Percentiles rank a stretch among this genome's conserved stretches.
These are phyloP conservation scores for Amylostereum areolatum DNA, from an alignment of 1,284 basidiomycete species.

Conservation along the genomic window DNA sequence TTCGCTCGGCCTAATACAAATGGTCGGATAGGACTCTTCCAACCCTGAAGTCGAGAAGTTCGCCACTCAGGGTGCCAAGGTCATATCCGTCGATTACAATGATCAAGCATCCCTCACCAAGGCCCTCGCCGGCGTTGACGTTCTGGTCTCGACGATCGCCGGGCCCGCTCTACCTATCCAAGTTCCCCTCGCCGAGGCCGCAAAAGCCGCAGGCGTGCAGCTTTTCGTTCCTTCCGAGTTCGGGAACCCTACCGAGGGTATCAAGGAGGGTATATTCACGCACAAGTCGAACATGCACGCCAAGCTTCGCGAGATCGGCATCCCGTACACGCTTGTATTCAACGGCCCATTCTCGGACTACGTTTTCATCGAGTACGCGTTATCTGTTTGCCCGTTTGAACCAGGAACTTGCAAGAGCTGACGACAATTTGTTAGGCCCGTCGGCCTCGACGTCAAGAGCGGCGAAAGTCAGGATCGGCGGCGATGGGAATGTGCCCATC, in stretches of 20 bases:
- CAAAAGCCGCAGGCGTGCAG: constrained; percentile 30
- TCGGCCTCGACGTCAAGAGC: constrained; percentile 16
- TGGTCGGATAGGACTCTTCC: not conserved
- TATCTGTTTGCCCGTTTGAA: not conserved
- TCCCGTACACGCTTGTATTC: constrained; percentile 27
- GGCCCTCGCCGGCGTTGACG: constrained; percentile 24
- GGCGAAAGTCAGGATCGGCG: constrained; percentile 27
- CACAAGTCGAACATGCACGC: constrained; percentile 12
- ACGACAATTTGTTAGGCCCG: constrained; percentile 12
- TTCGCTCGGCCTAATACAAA: not conserved
- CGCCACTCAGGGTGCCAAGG: constrained; percentile 19
- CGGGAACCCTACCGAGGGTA: constrained; percentile 21
- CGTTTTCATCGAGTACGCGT: constrained; percentile 7
- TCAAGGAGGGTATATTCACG: constrained; percentile 14
- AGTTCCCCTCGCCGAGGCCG: constrained; percentile 26
- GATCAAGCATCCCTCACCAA: constrained; percentile 21
- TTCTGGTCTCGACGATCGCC: constrained; percentile 27
- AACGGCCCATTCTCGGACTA: constrained; percentile 19
- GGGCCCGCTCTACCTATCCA: constrained; percentile 22
- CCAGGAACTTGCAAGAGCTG: constrained; percentile 6
- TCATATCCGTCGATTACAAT: constrained; percentile 25
- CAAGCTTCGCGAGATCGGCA: constrained; percentile 24
- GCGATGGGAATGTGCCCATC: constrained; percentile 23
- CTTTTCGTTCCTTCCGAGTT: constrained; percentile 35
- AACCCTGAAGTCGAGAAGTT: constrained; percentile 7